Evolutionary conservation across 2,329 filamentous ascomycete species (phyloP).

Genomic region (Talaromyces piceae): DNA sequence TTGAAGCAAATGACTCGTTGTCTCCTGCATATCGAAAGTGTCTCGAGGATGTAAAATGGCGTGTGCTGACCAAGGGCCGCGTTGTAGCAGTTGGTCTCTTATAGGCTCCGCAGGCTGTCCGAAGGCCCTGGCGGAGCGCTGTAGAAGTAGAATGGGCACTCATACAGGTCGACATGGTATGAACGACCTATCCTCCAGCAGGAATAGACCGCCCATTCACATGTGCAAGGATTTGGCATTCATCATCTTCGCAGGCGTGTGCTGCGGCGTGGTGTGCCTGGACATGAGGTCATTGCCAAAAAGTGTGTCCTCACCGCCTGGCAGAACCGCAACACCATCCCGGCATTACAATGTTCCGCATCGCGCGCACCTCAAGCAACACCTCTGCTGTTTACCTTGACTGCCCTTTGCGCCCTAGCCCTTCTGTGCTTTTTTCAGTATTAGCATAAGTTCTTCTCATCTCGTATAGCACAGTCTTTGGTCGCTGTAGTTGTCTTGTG

Average conservation of each 20-base stretch:
- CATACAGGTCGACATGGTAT: conserved; percentile 6
- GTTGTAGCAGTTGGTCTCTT: background rate
- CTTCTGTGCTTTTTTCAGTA: background rate
- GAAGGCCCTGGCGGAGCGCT: conserved; percentile 14
- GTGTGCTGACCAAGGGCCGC: background rate
- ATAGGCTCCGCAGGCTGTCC: conserved; percentile 19
- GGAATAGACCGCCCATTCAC: background rate
- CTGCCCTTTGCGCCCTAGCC: background rate
- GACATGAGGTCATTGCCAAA: conserved; percentile 11
- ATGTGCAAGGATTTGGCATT: background rate
- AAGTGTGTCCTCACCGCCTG: conserved; percentile 7
- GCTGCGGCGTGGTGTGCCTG: background rate
- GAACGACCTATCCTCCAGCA: background rate
- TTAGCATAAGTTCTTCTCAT: background rate
- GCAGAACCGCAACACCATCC: conserved; percentile 5
- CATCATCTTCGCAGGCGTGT: background rate
- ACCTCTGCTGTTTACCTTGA: background rate
- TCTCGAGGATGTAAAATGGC: conserved; percentile 33
- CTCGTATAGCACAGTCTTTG: background rate
- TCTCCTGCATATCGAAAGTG: conserved; percentile 32
- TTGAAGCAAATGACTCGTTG: conserved; percentile 49
- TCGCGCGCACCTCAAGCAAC: background rate
- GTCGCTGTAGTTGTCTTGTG: background rate
- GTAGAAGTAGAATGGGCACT: conserved; percentile 6
- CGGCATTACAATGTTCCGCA: conserved; percentile 1